A percentile compares a stretch with the other conserved stretches of the same genome.
Conservation (phyloP, 2,329 filamentous ascomycete species). For the Zarea fungicola region DNA sequence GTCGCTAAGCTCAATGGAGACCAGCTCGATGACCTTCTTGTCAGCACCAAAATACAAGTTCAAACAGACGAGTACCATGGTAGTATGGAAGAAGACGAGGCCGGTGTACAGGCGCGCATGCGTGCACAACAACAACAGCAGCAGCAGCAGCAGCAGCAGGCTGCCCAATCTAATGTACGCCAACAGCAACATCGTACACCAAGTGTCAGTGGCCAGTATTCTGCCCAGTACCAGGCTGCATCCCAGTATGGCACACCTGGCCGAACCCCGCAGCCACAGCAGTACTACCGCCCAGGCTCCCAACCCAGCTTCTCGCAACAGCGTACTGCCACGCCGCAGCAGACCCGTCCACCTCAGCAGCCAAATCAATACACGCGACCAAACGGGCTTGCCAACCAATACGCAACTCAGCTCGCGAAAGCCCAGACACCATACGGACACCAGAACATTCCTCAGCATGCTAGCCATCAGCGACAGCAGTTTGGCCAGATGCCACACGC, state of each 20-base stretch:
- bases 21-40: constrained; percentile 74
- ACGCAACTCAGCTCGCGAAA: constrained; percentile 47
- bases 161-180: constrained; percentile 22
- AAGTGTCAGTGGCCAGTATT: constrained; percentile 36
- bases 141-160: constrained; percentile 25
- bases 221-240: constrained; percentile 37
- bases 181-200: constrained; percentile 35
- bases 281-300: constrained; percentile 24
- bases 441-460: constrained; percentile 44
- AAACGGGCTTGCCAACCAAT: constrained; percentile 42
- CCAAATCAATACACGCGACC: constrained; percentile 46
- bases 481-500: constrained; percentile 33
- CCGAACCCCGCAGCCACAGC: constrained; percentile 41
- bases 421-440: constrained; percentile 48
- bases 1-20: constrained; percentile 83
- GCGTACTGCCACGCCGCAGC: constrained; percentile 27
- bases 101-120: constrained; percentile 47
- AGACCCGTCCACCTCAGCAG: constrained; percentile 34
- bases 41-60: constrained; percentile 73
- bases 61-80: constrained; percentile 70
- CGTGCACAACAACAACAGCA: constrained; percentile 33
- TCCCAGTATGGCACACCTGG: constrained; percentile 44
- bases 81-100: constrained; percentile 78
- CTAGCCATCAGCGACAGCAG: constrained; percentile 41
- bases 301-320: constrained; percentile 26